These are phyloP conservation scores for Solanum hybrid DNA, from an alignment of 305 asterid species.

Conservation along the genomic window DNA sequence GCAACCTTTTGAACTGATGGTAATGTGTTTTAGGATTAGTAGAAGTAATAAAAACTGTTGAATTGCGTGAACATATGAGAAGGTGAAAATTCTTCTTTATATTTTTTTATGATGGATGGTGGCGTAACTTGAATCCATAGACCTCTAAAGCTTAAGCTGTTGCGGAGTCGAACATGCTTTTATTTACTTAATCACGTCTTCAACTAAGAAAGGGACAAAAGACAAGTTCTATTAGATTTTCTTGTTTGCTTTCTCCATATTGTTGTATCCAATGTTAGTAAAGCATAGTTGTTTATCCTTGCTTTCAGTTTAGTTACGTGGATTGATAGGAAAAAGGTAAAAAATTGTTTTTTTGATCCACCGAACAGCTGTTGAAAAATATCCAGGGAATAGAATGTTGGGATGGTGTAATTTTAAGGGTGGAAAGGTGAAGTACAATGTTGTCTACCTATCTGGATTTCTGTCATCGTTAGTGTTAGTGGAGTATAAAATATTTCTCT, in stretches of 20 bases:
- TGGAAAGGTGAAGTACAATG: conserved; percentile 36
- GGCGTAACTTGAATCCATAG: not conserved
- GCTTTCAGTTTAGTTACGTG: not conserved
- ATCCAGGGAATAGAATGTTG: conserved; percentile 67
- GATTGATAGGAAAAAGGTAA: not conserved
- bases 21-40: too few relatives aligned
- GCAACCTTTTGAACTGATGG: too few relatives aligned
- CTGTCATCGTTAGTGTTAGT: not conserved
- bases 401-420: conserved; percentile 60
- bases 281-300: not conserved
- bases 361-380: conserved; percentile 57
- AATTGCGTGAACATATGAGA: not conserved
- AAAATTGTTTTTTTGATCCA: not conserved
- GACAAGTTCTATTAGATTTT: not conserved
- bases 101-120: not conserved
- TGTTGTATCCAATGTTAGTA: not conserved
- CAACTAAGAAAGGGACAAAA: not conserved
- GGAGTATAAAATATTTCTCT: not conserved
- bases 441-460: not conserved
- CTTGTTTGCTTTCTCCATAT: not conserved
- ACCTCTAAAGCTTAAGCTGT: not conserved
- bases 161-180: not conserved
- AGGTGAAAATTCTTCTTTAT: not conserved
- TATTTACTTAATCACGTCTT: not conserved
- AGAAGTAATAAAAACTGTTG: not conserved